Percentiles rank a stretch among this genome's conserved stretches.
These are phyloP conservation scores for Microcyclospora tardicrescens DNA, from an alignment of 2,329 filamentous ascomycete species.

Conservation along the genomic window DNA sequence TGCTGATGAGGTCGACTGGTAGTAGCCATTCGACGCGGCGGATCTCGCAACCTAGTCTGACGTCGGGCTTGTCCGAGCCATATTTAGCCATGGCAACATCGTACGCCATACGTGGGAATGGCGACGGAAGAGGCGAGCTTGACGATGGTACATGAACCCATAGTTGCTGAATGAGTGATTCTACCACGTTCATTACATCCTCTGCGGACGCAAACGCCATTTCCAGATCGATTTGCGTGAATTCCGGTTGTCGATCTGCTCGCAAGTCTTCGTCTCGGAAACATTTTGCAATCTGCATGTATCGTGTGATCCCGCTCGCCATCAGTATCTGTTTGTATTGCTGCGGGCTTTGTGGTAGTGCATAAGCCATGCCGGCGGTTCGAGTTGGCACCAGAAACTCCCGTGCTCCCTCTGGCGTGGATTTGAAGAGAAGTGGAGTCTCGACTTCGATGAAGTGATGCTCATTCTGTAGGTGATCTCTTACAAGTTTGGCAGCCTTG, in stretches of 20 bases:
- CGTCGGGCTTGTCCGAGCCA: conserved; percentile 85
- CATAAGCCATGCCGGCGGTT: conserved; percentile 64
- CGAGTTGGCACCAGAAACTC: conserved; percentile 91
- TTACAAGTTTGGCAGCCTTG: conserved; percentile 41
- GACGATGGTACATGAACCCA: conserved; percentile 34
- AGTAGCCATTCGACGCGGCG: conserved; percentile 50
- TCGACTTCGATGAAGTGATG: conserved; percentile 66
- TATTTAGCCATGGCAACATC: conserved; percentile 64
- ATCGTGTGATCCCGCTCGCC: conserved; percentile 69
- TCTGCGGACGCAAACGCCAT: conserved; percentile 70
- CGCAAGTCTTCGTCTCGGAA: conserved; percentile 91
- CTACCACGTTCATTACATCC: conserved; percentile 52
- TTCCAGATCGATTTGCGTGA: conserved; percentile 90
- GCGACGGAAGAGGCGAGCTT: conserved; percentile 21
- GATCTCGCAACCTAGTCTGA: conserved; percentile 58
- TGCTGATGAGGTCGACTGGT: conserved; percentile 52
- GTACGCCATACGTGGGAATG: conserved; percentile 55
- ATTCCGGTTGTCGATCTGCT: conserved; percentile 89
- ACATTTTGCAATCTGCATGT: conserved; percentile 88
- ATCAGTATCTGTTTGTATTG: conserved; percentile 98
- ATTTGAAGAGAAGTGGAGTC: conserved; percentile 92
- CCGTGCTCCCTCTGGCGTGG: conserved; percentile 85
- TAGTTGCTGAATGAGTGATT: conserved; percentile 41
- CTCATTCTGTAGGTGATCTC: conserved; percentile 39
- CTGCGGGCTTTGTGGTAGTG: conserved; percentile 88